These are phyloP conservation scores for Cenococcum geophilum DNA, from an alignment of 495 filamentous ascomycete genomes.

Conservation along the genomic window DNA sequence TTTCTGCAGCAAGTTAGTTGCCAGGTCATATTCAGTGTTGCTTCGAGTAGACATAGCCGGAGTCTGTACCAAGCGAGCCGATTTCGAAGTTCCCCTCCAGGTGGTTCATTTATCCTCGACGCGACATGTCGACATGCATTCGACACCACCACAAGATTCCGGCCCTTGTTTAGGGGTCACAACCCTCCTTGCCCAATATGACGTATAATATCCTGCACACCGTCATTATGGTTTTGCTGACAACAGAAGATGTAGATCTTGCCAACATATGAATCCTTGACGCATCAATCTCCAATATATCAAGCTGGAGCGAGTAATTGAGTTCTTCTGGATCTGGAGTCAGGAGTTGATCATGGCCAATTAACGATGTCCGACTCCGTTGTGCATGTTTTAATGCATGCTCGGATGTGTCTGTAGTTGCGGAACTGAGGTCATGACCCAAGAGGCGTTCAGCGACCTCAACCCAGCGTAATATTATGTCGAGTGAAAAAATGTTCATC, in stretches of 20 bases:
- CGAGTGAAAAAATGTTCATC: too few species aligned
- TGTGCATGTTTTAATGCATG: background rate
- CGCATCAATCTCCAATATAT: background rate
- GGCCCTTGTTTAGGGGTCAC: background rate
- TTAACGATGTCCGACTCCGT: background rate
- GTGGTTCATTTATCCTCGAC: background rate
- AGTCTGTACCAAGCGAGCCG: background rate
- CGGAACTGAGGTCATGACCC: too few species aligned
- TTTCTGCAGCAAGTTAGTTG: background rate
- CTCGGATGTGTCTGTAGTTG: too few species aligned
- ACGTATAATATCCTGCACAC: background rate
- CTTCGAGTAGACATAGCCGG: background rate
- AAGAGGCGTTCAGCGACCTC: too few species aligned
- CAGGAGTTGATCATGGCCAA: background rate
- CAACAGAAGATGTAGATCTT: background rate
- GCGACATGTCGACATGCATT: background rate
- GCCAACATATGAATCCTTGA: background rate
- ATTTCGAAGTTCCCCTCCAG: background rate
- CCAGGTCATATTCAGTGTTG: background rate
- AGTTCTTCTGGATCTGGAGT: background rate
- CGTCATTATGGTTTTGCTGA: background rate
- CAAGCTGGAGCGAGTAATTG: background rate
- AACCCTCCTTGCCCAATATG: background rate
- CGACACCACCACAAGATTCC: background rate
- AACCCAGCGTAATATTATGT: too few species aligned